Conservation (phyloP, 2,329 filamentous ascomycete species). For the Diplodia mutila region DNA sequence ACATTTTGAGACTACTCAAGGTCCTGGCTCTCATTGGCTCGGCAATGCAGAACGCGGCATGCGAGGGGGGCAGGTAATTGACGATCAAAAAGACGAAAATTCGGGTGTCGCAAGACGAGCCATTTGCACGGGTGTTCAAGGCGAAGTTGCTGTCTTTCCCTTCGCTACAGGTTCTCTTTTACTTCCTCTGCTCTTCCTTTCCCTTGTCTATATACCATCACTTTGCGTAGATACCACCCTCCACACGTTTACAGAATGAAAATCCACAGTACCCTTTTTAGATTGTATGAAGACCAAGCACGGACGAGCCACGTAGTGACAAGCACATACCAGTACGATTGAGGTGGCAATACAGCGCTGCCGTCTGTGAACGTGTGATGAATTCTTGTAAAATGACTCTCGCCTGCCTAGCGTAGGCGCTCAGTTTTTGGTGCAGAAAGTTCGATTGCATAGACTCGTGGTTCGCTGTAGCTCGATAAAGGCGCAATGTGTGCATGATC, state of each 20-base stretch:
- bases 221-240: slow-evolving; percentile 23
- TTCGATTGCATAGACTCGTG: too few species aligned
- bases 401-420: too few species aligned
- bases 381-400: neutral
- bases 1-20: neutral
- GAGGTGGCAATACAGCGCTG: neutral
- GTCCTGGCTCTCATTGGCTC: neutral
- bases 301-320: neutral
- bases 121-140: slow-evolving; percentile 12
- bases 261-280: neutral
- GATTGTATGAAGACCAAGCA: neutral
- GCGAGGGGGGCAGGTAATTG: neutral
- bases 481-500: too few species aligned
- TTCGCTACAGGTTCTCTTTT: neutral
- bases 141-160: slow-evolving; percentile 17
- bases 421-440: too few species aligned
- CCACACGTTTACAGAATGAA: slow-evolving; percentile 5
- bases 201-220: slow-evolving; percentile 21
- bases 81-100: neutral
- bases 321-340: neutral
- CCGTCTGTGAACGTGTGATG: too few species aligned
- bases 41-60: neutral
- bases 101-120: slow-evolving; percentile 1
- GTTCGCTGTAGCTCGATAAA: neutral
- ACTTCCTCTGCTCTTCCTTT: slow-evolving; percentile 6